Conservation (phyloP, 129 eudicot genomes). For the Chrysanthemum lavandulifolium region DNA sequence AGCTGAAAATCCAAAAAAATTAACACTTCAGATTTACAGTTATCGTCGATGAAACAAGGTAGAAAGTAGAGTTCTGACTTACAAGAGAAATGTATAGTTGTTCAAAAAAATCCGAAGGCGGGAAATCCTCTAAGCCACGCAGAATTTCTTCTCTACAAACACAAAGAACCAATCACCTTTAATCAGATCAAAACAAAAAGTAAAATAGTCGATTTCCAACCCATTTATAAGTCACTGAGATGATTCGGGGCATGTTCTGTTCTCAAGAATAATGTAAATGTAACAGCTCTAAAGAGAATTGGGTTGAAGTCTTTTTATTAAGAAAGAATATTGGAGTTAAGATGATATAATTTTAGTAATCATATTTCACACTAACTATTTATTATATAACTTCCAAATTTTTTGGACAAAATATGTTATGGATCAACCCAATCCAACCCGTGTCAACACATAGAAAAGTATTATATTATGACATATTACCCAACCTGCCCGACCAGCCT, state of each 20-base stretch:
- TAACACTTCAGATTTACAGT: neutral
- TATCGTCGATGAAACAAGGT: neutral
- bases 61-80: constrained; percentile 27
- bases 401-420: neutral
- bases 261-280: neutral
- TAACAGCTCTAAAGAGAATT: neutral
- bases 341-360: neutral
- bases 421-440: neutral
- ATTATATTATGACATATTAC: neutral
- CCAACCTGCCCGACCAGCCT: neutral
- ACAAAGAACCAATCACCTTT: constrained; percentile 12
- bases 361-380: neutral
- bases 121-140: constrained; percentile 57
- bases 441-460: neutral
- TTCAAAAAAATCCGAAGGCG: constrained; percentile 75
- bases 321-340: neutral
- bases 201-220: neutral
- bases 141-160: constrained; percentile 78
- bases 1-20: constrained; percentile 47
- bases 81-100: constrained; percentile 83
- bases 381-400: too few relatives aligned
- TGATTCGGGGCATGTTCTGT: neutral
- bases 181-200: neutral
- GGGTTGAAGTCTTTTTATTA: neutral
- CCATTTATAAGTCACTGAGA: neutral